phyloP scores from a whole-genome alignment of 768 basidiomycete species.

The Coprinellus micaceus region DNA sequence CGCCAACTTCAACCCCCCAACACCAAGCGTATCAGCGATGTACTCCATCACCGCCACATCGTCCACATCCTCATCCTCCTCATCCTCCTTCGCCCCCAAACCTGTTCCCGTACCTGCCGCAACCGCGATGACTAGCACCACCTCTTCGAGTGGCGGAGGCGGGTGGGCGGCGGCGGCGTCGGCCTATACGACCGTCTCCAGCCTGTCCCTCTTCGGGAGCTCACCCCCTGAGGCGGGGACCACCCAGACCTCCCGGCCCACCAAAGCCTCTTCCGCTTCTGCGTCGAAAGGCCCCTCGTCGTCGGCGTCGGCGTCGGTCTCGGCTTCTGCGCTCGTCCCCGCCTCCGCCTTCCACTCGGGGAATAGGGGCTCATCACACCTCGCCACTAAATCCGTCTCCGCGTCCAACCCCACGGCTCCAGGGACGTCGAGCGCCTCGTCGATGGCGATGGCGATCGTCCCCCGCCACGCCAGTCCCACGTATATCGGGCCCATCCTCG shows the following conservation, averaged over 20 bases:
- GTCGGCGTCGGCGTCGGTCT: constrained; percentile 3
- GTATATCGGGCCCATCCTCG: constrained; percentile 33
- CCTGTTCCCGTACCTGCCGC: constrained; percentile 6
- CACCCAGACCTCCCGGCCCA: background rate
- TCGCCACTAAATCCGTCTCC: no score
- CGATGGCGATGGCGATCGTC: no score
- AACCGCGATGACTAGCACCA: background rate
- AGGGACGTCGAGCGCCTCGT: no score
- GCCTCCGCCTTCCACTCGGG: no score
- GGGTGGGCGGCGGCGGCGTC: background rate
- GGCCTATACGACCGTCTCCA: background rate
- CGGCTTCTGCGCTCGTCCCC: constrained; percentile 11
- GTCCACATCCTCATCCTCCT: no score
- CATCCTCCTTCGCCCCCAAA: background rate
- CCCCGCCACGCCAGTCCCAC: no score
- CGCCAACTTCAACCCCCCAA: background rate
- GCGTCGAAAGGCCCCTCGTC: constrained; percentile 3
- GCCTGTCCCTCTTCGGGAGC: background rate
- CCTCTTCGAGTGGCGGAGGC: background rate
- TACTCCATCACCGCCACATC: no score
- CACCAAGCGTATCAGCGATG: no score
- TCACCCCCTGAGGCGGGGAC: constrained; percentile 1
- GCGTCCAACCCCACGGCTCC: no score
- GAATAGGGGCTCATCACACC: no score
- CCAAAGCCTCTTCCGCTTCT: background rate